phyloP scores from a whole-genome alignment of 1,284 basidiomycete genomes.

The Chalciporus sp. region DNA sequence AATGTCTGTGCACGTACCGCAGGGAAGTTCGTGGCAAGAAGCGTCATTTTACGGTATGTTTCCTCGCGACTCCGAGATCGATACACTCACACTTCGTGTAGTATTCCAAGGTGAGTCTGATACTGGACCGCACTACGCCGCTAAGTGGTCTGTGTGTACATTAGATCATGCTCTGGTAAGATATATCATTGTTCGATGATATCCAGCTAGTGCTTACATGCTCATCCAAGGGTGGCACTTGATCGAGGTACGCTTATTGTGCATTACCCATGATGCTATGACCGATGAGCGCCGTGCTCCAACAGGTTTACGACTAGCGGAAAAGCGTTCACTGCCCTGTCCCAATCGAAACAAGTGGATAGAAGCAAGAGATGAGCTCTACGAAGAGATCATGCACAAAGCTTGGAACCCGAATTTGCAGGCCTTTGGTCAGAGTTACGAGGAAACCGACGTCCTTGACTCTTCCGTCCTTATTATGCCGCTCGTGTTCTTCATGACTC shows the following conservation, averaged over 20 bases:
- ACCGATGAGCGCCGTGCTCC: background rate
- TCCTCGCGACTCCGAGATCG: background rate
- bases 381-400: conserved; percentile 84
- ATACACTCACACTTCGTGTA: conserved; percentile 34
- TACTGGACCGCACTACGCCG: background rate
- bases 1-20: conserved; percentile 23
- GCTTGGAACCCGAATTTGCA: conserved; percentile 73
- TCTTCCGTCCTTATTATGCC: conserved; percentile 83
- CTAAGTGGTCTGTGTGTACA: conserved; percentile 3
- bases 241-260: conserved; percentile 63
- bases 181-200: background rate
- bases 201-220: conserved; percentile 7
- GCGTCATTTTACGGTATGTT: conserved; percentile 80
- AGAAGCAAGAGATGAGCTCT: conserved; percentile 73
- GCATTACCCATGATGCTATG: background rate
- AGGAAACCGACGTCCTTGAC: conserved; percentile 69
- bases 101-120: conserved; percentile 77
- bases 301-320: conserved; percentile 80
- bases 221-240: conserved; percentile 77
- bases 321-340: conserved; percentile 84
- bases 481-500: conserved; percentile 84
- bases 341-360: conserved; percentile 75
- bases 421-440: conserved; percentile 79
- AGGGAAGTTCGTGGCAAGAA: conserved; percentile 86
- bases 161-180: conserved; percentile 84